phyloP scores from a whole-genome alignment of 2,329 filamentous ascomycete genomes.

The Coniochaeta sp. region DNA sequence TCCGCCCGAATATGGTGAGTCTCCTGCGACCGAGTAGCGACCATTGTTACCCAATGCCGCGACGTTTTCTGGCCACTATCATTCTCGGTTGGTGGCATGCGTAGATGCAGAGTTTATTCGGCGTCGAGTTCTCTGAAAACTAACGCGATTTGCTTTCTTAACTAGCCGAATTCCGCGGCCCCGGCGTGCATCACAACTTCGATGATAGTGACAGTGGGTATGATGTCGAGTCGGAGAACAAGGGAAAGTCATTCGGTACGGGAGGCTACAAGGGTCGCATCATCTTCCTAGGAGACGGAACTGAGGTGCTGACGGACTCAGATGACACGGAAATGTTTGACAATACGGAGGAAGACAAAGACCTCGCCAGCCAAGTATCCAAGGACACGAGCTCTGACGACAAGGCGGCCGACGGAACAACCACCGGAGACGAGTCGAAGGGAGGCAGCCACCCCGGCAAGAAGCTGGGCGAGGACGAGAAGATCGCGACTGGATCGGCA shows the following conservation, averaged over 20 bases:
- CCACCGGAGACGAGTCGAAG: not conserved
- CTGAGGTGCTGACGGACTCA: conserved; percentile 81
- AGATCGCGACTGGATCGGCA: not conserved
- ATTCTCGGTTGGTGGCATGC: not conserved
- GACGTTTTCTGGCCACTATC: not conserved
- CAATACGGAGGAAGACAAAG: conserved; percentile 75
- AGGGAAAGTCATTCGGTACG: conserved; percentile 54
- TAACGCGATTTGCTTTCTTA: conserved; percentile 16
- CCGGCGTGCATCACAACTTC: conserved; percentile 73
- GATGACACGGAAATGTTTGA: conserved; percentile 94
- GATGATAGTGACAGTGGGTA: conserved; percentile 74
- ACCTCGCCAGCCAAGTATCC: conserved; percentile 75
- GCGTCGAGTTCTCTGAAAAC: conserved; percentile 2
- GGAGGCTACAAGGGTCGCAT: conserved; percentile 75
- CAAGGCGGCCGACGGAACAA: conserved; percentile 9
- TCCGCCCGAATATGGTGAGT: conserved; percentile 95
- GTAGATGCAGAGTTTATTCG: not conserved
- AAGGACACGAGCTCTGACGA: conserved; percentile 41
- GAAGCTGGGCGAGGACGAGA: conserved; percentile 2
- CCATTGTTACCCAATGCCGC: not conserved
- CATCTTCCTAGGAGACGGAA: conserved; percentile 92
- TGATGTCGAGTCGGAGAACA: conserved; percentile 65
- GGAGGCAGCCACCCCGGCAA: not conserved
- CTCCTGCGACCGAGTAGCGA: not conserved
- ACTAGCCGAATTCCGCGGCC: conserved; percentile 76